These are phyloP conservation scores for Epichloe gansuensis DNA, from an alignment of 2,329 filamentous ascomycete species.

Conservation along the genomic window DNA sequence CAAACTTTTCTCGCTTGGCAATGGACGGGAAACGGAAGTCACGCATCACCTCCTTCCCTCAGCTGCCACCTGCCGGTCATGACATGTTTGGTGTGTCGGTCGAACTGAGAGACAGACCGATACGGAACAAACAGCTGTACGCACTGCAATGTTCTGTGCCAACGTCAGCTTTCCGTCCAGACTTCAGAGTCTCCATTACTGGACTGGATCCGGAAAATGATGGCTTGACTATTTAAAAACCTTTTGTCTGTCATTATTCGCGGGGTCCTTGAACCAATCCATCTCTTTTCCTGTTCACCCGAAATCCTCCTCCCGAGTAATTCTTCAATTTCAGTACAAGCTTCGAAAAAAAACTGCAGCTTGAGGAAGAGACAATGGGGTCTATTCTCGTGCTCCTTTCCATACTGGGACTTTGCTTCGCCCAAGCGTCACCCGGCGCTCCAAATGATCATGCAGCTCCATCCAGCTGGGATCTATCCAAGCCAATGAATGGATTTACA, in stretches of 20 bases:
- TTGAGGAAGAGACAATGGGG: not conserved
- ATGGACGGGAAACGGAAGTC: not conserved
- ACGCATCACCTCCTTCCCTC: not conserved
- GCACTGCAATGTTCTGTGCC: no score
- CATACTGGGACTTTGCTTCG: slow-evolving; percentile 6
- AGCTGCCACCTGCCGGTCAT: not conserved
- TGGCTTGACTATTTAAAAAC: no score
- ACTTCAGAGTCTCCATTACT: no score
- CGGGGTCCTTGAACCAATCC: no score
- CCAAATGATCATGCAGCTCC: not conserved
- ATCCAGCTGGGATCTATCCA: slow-evolving; percentile 20
- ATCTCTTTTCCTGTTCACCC: no score
- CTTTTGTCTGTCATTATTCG: no score
- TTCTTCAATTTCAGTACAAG: no score
- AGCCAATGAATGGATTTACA: slow-evolving; percentile 25
- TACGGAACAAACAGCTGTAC: no score
- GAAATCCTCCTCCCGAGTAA: no score
- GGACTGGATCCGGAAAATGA: no score
- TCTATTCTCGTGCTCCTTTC: not conserved
- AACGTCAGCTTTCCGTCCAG: no score
- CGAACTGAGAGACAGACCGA: not conserved
- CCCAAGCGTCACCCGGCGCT: not conserved
- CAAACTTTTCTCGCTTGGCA: not conserved
- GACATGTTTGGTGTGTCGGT: not conserved
- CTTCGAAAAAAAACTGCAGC: no score